Conservation (phyloP, 148 eudicot genomes). For the Camellia japonica region DNA sequence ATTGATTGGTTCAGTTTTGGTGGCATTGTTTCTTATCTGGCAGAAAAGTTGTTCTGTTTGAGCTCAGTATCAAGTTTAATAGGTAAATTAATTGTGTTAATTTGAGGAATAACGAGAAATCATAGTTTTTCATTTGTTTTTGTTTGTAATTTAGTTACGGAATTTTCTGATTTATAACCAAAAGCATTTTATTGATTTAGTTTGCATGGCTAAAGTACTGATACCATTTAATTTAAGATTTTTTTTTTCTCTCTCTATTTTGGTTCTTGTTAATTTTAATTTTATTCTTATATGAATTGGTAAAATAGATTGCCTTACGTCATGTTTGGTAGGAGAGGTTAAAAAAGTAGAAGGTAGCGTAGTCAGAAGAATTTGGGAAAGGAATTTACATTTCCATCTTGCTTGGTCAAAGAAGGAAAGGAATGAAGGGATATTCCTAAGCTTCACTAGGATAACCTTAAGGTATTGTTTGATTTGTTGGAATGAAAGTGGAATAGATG, state of each 20-base stretch:
- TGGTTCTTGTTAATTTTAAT: background rate
- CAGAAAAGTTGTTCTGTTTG: background rate
- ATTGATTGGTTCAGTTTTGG: constrained; percentile 4
- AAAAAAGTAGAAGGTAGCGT: background rate
- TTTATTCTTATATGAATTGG: background rate
- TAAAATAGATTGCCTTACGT: background rate
- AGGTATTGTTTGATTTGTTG: too few relatives aligned
- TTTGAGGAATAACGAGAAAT: background rate
- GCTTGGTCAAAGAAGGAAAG: too few relatives aligned
- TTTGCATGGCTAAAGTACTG: background rate
- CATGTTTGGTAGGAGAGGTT: background rate
- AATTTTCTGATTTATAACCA: background rate
- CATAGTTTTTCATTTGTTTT: background rate
- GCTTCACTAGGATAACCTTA: too few relatives aligned
- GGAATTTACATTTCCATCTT: too few relatives aligned
- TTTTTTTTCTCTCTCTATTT: background rate
- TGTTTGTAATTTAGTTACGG: constrained; percentile 9
- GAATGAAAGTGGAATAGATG: too few relatives aligned
- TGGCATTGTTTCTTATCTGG: background rate
- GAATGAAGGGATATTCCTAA: too few relatives aligned
- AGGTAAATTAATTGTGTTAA: constrained; percentile 4
- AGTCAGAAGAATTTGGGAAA: background rate
- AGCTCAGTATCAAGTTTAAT: background rate
- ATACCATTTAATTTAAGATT: too few relatives aligned
- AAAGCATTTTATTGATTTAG: constrained; percentile 10